Conservation (phyloP, 208 protist species). For the Histomonas meleagridis region DNA sequence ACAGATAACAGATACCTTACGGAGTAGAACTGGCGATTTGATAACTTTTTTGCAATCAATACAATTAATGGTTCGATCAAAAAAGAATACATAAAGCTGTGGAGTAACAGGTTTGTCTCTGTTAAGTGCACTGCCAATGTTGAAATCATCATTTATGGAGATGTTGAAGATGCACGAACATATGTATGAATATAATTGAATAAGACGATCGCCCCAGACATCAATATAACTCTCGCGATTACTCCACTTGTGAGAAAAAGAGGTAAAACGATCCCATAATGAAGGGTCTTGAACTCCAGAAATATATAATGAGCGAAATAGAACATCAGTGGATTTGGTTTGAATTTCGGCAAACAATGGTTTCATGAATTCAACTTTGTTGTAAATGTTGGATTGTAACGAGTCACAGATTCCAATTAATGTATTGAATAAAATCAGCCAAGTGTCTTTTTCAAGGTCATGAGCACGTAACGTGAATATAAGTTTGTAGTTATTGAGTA, state of each 20-base stretch:
- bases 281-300: background rate
- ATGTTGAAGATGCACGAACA: no score
- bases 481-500: background rate
- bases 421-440: background rate
- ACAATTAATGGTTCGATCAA: background rate
- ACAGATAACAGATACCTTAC: background rate
- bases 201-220: background rate
- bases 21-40: background rate
- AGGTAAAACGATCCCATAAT: background rate
- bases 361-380: background rate
- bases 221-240: background rate
- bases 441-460: background rate
- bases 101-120: background rate
- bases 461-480: background rate
- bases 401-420: background rate
- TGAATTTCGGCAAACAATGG: background rate
- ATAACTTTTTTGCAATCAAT: background rate
- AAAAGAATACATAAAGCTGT: background rate
- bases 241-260: background rate
- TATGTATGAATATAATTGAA: background rate
- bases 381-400: background rate
- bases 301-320: background rate
- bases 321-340: background rate
- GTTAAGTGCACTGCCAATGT: no score
- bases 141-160: no score